Conservation (phyloP, 768 basidiomycete species). For the Podaxis sp. region DNA sequence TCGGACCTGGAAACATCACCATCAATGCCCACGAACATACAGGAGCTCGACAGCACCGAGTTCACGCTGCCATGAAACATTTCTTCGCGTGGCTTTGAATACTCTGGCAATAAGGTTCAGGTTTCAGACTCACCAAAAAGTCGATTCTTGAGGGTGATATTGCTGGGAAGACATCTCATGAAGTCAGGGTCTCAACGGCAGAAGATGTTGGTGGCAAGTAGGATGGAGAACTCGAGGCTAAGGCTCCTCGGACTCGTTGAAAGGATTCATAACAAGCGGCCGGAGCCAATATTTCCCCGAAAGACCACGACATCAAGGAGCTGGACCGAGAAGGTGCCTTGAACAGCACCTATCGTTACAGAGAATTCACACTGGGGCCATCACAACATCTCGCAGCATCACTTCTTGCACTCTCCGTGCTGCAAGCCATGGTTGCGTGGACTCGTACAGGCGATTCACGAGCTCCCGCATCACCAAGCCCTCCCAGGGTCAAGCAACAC, state of each 20-base stretch:
- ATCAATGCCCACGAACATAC: not conserved
- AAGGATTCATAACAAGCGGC: not conserved
- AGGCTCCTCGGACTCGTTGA: not conserved
- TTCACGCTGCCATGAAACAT: constrained; percentile 14
- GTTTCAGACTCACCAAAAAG: constrained; percentile 7
- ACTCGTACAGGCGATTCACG: not conserved
- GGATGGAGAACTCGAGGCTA: constrained; percentile 9
- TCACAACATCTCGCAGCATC: not conserved
- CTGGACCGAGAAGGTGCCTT: not conserved
- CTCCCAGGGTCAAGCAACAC: not conserved
- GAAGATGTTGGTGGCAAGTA: not conserved
- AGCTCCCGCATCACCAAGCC: not conserved
- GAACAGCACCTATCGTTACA: not conserved
- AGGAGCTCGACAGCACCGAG: not conserved
- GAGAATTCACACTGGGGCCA: not conserved
- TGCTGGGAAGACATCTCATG: not conserved
- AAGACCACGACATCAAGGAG: not conserved
- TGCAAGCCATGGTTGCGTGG: not conserved
- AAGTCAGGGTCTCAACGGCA: constrained; percentile 2
- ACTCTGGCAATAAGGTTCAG: constrained; percentile 5
- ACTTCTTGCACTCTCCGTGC: not conserved
- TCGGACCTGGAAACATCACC: not conserved
- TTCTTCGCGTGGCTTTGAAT: constrained; percentile 4
- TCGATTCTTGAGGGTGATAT: constrained; percentile 4
- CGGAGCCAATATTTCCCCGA: constrained; percentile 5